Evolutionary conservation across 768 basidiomycete genomes (phyloP).

Genomic region (Tylopilus rubrobrunneus): DNA sequence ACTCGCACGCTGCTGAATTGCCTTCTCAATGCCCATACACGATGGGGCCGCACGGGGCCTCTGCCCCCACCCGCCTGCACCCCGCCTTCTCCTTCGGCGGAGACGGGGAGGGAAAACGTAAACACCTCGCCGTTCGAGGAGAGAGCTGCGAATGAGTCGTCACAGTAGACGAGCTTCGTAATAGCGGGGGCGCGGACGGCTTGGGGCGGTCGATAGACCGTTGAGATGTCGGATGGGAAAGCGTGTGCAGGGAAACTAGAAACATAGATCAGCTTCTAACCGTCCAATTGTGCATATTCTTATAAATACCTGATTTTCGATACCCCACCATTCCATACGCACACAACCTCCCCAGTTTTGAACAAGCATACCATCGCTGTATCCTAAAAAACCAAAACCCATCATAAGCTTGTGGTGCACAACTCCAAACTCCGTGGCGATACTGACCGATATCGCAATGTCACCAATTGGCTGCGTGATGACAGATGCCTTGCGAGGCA

Average conservation of each 20-base stretch:
- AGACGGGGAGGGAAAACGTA: constrained; percentile 55
- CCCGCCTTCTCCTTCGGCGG: constrained; percentile 28
- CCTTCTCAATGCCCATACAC: constrained; percentile 86
- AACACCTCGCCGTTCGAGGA: constrained; percentile 90
- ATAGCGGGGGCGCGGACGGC: constrained; percentile 67
- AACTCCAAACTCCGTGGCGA: not conserved
- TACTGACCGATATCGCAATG: constrained; percentile 69
- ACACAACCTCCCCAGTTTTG: constrained; percentile 75
- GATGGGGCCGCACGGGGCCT: constrained; percentile 63
- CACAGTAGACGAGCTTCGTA: constrained; percentile 73
- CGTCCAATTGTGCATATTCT: not conserved
- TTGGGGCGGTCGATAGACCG: constrained; percentile 78
- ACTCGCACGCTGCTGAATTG: constrained; percentile 82
- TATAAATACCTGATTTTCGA: constrained; percentile 65
- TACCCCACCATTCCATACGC: constrained; percentile 72
- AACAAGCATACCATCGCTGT: constrained; percentile 79
- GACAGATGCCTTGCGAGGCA: constrained; percentile 79
- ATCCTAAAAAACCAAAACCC: constrained; percentile 50
- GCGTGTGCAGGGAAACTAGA: constrained; percentile 69
- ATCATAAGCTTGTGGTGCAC: not conserved
- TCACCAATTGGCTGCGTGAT: constrained; percentile 66
- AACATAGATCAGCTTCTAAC: not conserved
- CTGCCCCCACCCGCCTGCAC: constrained; percentile 22
- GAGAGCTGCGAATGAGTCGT: constrained; percentile 78
- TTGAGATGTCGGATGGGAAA: constrained; percentile 68